phyloP scores from a whole-genome alignment of 257 asterid genomes.

The Penstemon barbatus region DNA sequence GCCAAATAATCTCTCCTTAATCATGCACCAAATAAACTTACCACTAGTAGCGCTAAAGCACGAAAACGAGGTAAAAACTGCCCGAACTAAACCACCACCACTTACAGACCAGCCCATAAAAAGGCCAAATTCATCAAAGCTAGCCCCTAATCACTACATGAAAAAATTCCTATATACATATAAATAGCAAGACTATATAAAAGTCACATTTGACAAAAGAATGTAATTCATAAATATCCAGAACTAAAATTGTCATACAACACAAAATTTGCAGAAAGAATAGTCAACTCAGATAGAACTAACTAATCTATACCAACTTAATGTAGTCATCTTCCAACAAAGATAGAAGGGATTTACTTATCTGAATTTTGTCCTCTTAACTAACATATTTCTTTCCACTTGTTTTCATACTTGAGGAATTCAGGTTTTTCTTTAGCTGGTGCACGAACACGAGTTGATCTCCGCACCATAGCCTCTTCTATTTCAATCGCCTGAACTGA shows the following conservation, averaged over 20 bases:
- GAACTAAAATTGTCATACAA: constrained; percentile 34
- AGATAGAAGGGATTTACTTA: constrained; percentile 9
- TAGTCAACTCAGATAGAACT: constrained; percentile 24
- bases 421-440: constrained; percentile 71
- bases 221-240: constrained; percentile 19
- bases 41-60: too few species aligned
- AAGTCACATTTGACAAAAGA: constrained; percentile 21
- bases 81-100: too few species aligned
- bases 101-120: too few species aligned
- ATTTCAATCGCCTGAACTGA: constrained; percentile 39
- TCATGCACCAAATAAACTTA: too few species aligned
- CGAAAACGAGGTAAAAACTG: too few species aligned
- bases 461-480: constrained; percentile 74
- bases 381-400: constrained; percentile 57
- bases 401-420: constrained; percentile 82
- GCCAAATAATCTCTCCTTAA: too few species aligned
- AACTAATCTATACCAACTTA: constrained; percentile 30
- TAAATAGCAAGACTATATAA: constrained; percentile 14
- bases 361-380: constrained; percentile 24
- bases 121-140: too few species aligned
- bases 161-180: neutral
- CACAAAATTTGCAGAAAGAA: constrained; percentile 31
- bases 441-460: constrained; percentile 90
- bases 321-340: constrained; percentile 21
- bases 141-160: too few species aligned